Base-by-base conservation (phyloP, 768 basidiomycete genomes). In the Tylopilus intermedius region DNA sequence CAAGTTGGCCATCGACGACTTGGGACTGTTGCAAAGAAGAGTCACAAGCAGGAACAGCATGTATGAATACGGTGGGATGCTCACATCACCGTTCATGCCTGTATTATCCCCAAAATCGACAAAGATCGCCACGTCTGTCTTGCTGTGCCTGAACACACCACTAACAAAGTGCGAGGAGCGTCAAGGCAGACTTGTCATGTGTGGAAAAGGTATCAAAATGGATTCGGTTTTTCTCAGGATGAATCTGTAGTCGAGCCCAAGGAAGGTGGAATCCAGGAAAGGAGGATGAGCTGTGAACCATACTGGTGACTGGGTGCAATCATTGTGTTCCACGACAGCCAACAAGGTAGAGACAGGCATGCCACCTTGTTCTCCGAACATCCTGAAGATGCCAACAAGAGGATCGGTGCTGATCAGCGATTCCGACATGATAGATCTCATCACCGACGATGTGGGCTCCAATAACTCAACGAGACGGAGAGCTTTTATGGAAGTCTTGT, bases 391-490 rank as follows among this genome's bases (percentile, higher is more conserved):
- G 2, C 82, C 79, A 14, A 90, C 71, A 37, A 93, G 69, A 4
- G 91, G 79, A 61, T 94, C 92, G 41, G 78, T 81, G 51, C 74
- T 76, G 37, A 89, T 76, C 26, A 94, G 74, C 3, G 79, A 72
- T 18, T 90, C 88, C 1, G 84, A 80, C 55, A 84, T 84, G 47
- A 88, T 82, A 1, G 88, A 89, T 63, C 82, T 86, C 68, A 98
- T 80, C 33, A 95, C 82, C 1, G 88, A 87, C 2, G 90, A 93
- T 2, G 90, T 90, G 53, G 96, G 87, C 35, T 86, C 86, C 1
- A 90, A 89, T 42, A 97, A 74, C 65, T 97, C 94, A 38, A 98
- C 82, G 8, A 98, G 78, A 18, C 94, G 91, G 2, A 97, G 77
- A 0, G 88, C 88, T 57, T 91, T 81, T 32, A 95, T 75, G 9